phyloP scores from a whole-genome alignment of 2,329 filamentous ascomycete species.

The Talaromyces rugulosus region DNA sequence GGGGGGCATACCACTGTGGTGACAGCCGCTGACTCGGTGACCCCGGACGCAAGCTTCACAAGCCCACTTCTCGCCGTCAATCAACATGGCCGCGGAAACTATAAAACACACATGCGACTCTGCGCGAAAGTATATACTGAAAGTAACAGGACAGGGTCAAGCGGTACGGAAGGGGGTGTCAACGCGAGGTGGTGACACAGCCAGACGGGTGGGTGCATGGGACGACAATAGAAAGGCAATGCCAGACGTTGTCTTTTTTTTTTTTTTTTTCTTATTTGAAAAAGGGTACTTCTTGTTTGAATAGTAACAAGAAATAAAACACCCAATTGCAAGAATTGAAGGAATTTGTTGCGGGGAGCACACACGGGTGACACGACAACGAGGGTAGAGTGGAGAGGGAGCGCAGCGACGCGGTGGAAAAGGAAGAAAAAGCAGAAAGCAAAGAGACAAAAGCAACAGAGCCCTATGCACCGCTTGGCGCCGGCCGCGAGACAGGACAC shows the following conservation, averaged over 20 bases:
- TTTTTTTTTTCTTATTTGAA: neutral
- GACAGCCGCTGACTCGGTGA: constrained; percentile 97
- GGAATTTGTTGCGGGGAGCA: neutral
- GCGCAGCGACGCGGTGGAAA: neutral
- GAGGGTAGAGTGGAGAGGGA: constrained; percentile 7
- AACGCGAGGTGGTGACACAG: neutral
- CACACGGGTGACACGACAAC: constrained; percentile 3
- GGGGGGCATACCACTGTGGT: constrained; percentile 79
- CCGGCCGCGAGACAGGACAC: constrained; percentile 44
- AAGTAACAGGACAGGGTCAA: constrained; percentile 13
- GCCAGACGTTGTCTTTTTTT: neutral
- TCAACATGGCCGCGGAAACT: constrained; percentile 60
- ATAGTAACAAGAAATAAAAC: neutral
- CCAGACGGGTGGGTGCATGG: constrained; percentile 1
- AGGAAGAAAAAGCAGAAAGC: constrained; percentile 8
- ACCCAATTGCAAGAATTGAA: constrained; percentile 14
- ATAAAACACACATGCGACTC: constrained; percentile 36
- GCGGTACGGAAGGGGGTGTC: constrained; percentile 1
- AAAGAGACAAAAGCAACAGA: constrained; percentile 9
- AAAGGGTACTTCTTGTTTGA: neutral
- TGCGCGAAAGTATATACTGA: constrained; percentile 24
- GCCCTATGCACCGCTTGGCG: constrained; percentile 45
- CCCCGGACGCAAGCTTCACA: constrained; percentile 98
- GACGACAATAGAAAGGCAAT: neutral
- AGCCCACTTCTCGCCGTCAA: constrained; percentile 95